Evolutionary conservation across 495 filamentous ascomycete genomes (phyloP).

Genomic region (Penicillium cosmopolitanum): DNA sequence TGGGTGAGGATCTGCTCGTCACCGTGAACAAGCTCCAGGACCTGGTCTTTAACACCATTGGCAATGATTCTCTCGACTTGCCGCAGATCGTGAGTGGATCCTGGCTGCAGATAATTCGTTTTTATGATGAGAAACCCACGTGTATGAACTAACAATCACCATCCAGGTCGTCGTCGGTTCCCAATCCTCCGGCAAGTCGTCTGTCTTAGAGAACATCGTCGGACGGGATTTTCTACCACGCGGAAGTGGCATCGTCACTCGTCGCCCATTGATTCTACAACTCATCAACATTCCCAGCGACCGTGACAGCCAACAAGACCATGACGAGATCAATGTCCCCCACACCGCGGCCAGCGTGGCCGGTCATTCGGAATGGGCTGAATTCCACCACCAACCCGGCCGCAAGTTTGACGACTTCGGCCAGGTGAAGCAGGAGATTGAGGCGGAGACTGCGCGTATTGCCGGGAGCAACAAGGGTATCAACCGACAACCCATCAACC

Average conservation of each 20-base stretch:
- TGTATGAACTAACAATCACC: not conserved
- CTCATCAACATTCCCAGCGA: slow-evolving; percentile 96
- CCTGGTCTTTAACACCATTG: slow-evolving; percentile 98
- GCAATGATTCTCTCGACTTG: slow-evolving; percentile 95
- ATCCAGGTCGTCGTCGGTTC: slow-evolving; percentile 94
- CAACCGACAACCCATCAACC: slow-evolving; percentile 94
- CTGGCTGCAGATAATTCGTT: not conserved
- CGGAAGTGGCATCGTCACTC: slow-evolving; percentile 94
- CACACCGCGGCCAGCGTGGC: slow-evolving; percentile 72
- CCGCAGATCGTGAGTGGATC: slow-evolving; percentile 86
- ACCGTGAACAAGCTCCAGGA: slow-evolving; percentile 98
- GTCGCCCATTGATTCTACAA: slow-evolving; percentile 92
- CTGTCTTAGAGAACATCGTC: slow-evolving; percentile 98
- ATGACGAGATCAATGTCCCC: slow-evolving; percentile 65
- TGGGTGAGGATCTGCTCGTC: slow-evolving; percentile 89
- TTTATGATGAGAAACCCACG: no score
- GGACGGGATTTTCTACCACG: slow-evolving; percentile 96
- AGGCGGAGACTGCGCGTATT: slow-evolving; percentile 93
- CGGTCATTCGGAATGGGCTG: slow-evolving; percentile 86
- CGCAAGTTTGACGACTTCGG: slow-evolving; percentile 90
- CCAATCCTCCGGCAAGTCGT: slow-evolving; percentile 99
- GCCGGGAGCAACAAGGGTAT: slow-evolving; percentile 99
- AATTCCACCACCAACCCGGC: slow-evolving; percentile 93
- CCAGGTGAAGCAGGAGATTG: slow-evolving; percentile 94
- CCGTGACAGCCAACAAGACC: slow-evolving; percentile 65